Conservation (phyloP, 2,329 filamentous ascomycete species). For the Chaetomiaceae sp. region DNA sequence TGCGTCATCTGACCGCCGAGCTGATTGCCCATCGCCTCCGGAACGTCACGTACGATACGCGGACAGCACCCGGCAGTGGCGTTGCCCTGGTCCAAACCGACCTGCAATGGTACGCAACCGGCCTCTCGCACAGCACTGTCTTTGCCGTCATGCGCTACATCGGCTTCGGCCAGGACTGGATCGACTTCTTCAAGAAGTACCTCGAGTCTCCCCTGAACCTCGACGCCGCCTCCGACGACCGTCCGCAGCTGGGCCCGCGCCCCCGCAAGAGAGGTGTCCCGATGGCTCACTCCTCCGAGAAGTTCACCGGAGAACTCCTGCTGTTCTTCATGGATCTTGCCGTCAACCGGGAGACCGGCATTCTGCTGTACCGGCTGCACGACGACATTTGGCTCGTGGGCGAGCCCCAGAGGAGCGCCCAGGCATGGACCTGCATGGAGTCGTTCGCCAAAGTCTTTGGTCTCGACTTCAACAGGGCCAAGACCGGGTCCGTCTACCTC, state of each 20-base stretch:
- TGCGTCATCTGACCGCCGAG: conserved; percentile 37
- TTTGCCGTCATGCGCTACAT: conserved; percentile 40
- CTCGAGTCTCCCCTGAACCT: conserved; percentile 43
- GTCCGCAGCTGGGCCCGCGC: conserved; percentile 30
- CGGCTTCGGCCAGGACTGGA: conserved; percentile 39
- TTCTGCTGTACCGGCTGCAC: conserved; percentile 42
- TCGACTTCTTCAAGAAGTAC: conserved; percentile 41
- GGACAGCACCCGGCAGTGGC: conserved; percentile 13
- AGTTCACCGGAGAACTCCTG: conserved; percentile 43
- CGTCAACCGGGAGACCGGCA: conserved; percentile 39
- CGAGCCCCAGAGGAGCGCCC: conserved; percentile 35
- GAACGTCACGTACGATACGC: conserved; percentile 26
- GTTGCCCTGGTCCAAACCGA: conserved; percentile 39
- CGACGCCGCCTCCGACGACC: conserved; percentile 30
- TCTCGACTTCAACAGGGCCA: conserved; percentile 37
- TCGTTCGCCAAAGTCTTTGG: conserved; percentile 39
- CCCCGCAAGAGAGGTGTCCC: conserved; percentile 41
- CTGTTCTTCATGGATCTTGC: conserved; percentile 44
- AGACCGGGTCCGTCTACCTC: conserved; percentile 39
- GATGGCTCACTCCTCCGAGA: conserved; percentile 41
- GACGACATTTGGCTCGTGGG: conserved; percentile 47
- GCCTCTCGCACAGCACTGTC: conserved; percentile 41
- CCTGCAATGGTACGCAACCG: conserved; percentile 38
- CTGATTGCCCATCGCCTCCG: conserved; percentile 32
- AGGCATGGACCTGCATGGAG: conserved; percentile 41